These are phyloP conservation scores for Geotrichum carabidarum DNA, from an alignment of 1,139 yeast species.

Conservation along the genomic window DNA sequence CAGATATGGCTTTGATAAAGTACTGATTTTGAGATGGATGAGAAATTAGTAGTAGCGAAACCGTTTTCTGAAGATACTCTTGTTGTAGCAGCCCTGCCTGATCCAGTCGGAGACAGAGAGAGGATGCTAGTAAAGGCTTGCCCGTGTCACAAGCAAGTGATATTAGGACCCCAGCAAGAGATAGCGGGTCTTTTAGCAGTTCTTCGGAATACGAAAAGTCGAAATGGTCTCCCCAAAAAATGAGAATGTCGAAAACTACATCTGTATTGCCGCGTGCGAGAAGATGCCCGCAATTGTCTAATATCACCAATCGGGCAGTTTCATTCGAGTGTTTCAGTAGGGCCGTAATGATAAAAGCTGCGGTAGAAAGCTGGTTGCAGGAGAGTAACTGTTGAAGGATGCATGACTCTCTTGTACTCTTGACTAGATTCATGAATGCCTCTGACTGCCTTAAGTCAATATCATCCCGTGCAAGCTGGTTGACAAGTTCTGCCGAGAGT, in stretches of 20 bases:
- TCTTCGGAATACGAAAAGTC: background rate
- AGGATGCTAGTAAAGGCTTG: constrained; percentile 25
- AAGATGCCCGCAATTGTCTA: constrained; percentile 7
- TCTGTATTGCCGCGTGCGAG: constrained; percentile 1
- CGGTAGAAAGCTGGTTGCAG: constrained; percentile 1
- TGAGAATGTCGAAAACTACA: background rate
- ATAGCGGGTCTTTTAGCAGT: background rate
- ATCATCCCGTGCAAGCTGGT: background rate
- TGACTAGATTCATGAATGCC: background rate
- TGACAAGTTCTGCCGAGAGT: background rate
- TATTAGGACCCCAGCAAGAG: constrained; percentile 2
- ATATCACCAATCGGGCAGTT: constrained; percentile 4
- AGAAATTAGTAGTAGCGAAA: constrained; percentile 21
- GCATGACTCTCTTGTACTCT: background rate
- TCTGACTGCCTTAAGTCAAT: background rate
- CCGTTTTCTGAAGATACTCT: constrained; percentile 12
- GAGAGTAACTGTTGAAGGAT: background rate
- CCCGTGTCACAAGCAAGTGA: constrained; percentile 7
- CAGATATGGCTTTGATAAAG: constrained; percentile 22
- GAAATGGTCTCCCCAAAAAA: constrained; percentile 4
- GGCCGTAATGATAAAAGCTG: constrained; percentile 9
- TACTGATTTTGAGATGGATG: constrained; percentile 20
- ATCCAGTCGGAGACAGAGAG: constrained; percentile 22
- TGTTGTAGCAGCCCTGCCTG: constrained; percentile 13
- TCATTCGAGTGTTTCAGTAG: background rate